Evolutionary conservation across 768 basidiomycete genomes (phyloP).

Genomic region (Boletellus ananas): DNA sequence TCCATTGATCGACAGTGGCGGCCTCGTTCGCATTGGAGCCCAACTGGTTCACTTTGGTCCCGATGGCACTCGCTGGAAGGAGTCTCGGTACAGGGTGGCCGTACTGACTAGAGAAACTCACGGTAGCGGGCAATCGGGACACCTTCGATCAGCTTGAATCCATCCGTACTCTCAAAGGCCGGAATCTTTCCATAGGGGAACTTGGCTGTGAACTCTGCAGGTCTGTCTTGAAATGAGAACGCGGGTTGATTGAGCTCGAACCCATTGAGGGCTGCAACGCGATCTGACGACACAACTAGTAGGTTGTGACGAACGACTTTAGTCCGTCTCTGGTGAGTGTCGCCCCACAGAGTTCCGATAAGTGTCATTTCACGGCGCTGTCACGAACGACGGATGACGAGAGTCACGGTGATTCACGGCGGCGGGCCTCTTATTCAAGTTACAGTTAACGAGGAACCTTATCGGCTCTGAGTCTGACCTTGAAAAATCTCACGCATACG

Average conservation of each 20-base stretch:
- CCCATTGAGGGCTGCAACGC: conserved; percentile 4
- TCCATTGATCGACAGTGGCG: conserved; percentile 13
- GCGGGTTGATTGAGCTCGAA: conserved; percentile 4
- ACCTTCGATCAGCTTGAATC: conserved; percentile 10
- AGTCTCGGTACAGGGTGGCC: background rate
- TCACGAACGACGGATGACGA: background rate
- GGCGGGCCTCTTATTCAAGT: background rate
- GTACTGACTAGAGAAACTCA: background rate
- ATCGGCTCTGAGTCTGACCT: too few relatives aligned
- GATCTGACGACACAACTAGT: background rate
- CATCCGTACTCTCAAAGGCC: conserved; percentile 5
- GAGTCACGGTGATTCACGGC: background rate
- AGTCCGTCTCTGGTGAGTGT: background rate
- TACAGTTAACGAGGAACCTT: too few relatives aligned
- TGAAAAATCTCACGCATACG: too few relatives aligned
- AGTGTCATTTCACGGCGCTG: background rate
- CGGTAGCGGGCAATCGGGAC: conserved; percentile 10
- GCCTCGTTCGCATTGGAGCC: conserved; percentile 3
- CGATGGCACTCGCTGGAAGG: background rate
- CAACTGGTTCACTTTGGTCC: background rate
- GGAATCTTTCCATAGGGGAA: conserved; percentile 13
- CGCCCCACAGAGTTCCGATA: background rate
- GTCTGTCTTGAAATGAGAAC: conserved; percentile 5
- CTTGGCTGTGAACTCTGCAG: conserved; percentile 7
- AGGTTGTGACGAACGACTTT: background rate